Conservation (phyloP, 2,329 filamentous ascomycete species). For the Arthrocladium fulminans region DNA sequence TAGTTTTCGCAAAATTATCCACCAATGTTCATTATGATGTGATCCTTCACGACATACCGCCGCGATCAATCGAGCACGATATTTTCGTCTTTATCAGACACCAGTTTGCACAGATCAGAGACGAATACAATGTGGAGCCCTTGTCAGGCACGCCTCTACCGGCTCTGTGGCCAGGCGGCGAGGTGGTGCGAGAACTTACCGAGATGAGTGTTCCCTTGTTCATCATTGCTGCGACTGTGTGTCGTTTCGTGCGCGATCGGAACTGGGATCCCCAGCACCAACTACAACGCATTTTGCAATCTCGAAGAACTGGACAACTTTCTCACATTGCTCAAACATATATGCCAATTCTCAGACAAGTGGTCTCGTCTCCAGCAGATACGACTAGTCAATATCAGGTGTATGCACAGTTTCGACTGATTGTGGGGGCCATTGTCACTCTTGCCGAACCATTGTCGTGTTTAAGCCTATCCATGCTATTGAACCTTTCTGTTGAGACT, state of each 20-base stretch:
- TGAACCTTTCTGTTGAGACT: slow-evolving; percentile 1
- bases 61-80: not conserved
- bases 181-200: slow-evolving; percentile 23
- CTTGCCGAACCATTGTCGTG: slow-evolving; percentile 11
- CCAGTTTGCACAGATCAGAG: not conserved
- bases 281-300: slow-evolving; percentile 5
- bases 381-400: slow-evolving; percentile 1
- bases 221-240: slow-evolving; percentile 24
- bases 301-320: slow-evolving; percentile 7
- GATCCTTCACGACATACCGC: slow-evolving; percentile 1
- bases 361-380: not conserved
- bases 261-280: slow-evolving; percentile 12
- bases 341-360: slow-evolving; percentile 9
- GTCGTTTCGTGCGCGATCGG: slow-evolving; percentile 23
- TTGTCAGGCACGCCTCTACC: slow-evolving; percentile 27
- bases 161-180: slow-evolving; percentile 26
- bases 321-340: slow-evolving; percentile 11
- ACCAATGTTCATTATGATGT: not conserved
- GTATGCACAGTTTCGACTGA: slow-evolving; percentile 10
- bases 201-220: slow-evolving; percentile 26
- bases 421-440: slow-evolving; percentile 12
- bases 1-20: not conserved
- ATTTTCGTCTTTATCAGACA: not conserved
- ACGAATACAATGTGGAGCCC: not conserved
- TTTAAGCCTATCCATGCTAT: not conserved